Evolutionary conservation across 805 yeast genomes (phyloP).

Genomic region (Candida ascalaphidarum): DNA sequence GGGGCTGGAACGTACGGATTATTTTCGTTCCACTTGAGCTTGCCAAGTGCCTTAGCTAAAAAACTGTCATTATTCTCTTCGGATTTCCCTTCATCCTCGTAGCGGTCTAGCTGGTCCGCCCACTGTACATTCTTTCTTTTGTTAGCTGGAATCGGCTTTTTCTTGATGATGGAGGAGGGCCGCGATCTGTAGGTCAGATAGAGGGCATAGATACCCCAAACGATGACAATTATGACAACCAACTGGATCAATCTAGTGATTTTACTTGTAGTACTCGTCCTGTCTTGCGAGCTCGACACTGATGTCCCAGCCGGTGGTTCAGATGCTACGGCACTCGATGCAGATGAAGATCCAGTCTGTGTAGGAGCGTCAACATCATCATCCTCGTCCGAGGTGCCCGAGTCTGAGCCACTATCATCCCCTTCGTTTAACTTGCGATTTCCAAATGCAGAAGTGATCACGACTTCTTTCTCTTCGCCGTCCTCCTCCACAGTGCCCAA

Average conservation of each 20-base stretch:
- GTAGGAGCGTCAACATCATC: background rate
- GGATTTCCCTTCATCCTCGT: conserved; percentile 20
- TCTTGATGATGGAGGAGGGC: conserved; percentile 34
- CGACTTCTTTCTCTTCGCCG: conserved; percentile 10
- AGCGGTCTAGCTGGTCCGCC: conserved; percentile 35
- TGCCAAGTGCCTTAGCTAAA: conserved; percentile 23
- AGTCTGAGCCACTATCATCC: background rate
- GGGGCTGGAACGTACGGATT: conserved; percentile 8
- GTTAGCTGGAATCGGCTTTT: conserved; percentile 17
- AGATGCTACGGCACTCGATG: background rate
- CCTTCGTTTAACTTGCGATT: conserved; percentile 5
- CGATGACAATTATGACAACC: conserved; percentile 24
- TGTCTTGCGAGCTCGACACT: background rate
- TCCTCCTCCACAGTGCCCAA: conserved; percentile 7
- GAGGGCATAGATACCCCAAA: conserved; percentile 34
- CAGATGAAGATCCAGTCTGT: background rate
- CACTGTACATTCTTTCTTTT: conserved; percentile 38
- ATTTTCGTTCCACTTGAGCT: conserved; percentile 15
- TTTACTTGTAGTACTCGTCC: conserved; percentile 10
- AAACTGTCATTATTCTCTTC: conserved; percentile 24
- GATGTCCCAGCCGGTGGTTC: background rate
- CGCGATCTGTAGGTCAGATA: conserved; percentile 27
- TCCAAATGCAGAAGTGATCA: conserved; percentile 22
- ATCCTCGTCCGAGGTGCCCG: background rate
- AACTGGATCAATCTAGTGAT: conserved; percentile 33